phyloP scores from a whole-genome alignment of 2,329 filamentous ascomycete genomes.

The Drechslerella coelobrocha region DNA sequence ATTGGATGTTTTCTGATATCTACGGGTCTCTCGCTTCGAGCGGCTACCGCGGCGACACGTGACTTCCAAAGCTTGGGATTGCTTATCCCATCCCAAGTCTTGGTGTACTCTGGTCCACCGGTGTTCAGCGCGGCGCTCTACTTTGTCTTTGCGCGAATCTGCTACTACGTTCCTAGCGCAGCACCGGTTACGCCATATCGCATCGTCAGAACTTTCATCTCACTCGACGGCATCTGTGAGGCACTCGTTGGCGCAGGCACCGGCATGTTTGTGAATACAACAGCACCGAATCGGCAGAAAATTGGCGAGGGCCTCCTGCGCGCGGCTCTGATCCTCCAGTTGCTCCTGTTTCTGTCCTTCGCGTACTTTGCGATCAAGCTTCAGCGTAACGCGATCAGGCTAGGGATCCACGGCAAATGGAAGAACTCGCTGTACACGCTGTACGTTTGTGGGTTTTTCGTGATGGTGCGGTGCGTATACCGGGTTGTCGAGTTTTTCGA shows the following conservation, averaged over 20 bases:
- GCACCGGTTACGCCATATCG: constrained; percentile 42
- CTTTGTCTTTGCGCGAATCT: constrained; percentile 41
- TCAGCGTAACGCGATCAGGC: constrained; percentile 27
- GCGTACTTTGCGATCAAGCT: constrained; percentile 39
- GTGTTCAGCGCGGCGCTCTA: constrained; percentile 44
- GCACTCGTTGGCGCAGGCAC: constrained; percentile 38
- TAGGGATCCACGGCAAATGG: constrained; percentile 32
- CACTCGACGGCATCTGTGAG: constrained; percentile 47
- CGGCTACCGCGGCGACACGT: constrained; percentile 17
- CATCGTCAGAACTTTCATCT: constrained; percentile 46
- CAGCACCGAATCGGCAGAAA: constrained; percentile 29
- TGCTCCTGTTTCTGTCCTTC: constrained; percentile 43
- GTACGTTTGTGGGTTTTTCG: constrained; percentile 36
- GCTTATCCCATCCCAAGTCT: constrained; percentile 43
- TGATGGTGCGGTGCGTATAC: constrained; percentile 45
- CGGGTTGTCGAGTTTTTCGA: constrained; percentile 48
- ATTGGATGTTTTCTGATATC: constrained; percentile 26
- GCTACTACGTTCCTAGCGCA: constrained; percentile 48
- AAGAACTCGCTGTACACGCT: constrained; percentile 39
- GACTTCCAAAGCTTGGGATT: constrained; percentile 39
- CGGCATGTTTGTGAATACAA: constrained; percentile 46
- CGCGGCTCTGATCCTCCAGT: constrained; percentile 38
- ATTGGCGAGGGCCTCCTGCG: constrained; percentile 45
- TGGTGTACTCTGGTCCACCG: constrained; percentile 47
- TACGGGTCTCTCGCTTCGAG: constrained; percentile 35